Conservation (phyloP, 495 filamentous ascomycete species). For the Hyaloscypha hepaticicola region DNA sequence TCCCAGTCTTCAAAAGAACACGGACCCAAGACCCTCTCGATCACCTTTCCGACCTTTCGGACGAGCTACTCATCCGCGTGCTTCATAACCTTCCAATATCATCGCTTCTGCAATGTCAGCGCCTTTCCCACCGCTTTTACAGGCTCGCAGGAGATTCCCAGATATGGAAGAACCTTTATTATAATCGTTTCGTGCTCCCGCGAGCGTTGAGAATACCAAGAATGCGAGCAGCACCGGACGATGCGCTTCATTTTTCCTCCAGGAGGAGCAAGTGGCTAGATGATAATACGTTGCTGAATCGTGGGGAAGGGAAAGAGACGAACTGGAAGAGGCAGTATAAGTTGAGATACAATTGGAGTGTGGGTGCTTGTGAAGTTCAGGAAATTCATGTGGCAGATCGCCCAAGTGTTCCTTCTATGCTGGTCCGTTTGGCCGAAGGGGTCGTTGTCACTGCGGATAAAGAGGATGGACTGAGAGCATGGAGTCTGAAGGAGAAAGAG, state of each 20-base stretch:
- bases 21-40: slow-evolving; percentile 32
- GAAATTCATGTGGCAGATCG: slow-evolving; percentile 63
- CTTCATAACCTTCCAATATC: slow-evolving; percentile 70
- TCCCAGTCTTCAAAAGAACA: slow-evolving; percentile 18
- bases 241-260: slow-evolving; percentile 63
- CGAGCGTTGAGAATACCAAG: slow-evolving; percentile 60
- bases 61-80: slow-evolving; percentile 85
- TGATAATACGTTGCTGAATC: slow-evolving; percentile 55
- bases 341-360: slow-evolving; percentile 88
- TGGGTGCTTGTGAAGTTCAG: slow-evolving; percentile 75
- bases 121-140: slow-evolving; percentile 75
- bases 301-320: slow-evolving; percentile 30
- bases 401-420: slow-evolving; percentile 33
- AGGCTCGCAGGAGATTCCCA: slow-evolving; percentile 78
- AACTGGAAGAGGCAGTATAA: slow-evolving; percentile 91
- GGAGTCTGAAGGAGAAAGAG: slow-evolving; percentile 64
- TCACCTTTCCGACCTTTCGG: slow-evolving; percentile 62
- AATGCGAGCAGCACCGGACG: slow-evolving; percentile 46
- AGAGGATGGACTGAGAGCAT: slow-evolving; percentile 68
- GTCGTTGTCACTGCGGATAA: slow-evolving; percentile 77
- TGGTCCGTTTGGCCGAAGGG: slow-evolving; percentile 72
- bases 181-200: slow-evolving; percentile 83
- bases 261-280: slow-evolving; percentile 82
- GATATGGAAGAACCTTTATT: slow-evolving; percentile 89
- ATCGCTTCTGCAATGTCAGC: slow-evolving; percentile 70